A percentile compares a stretch with the other conserved stretches of the same genome.
Conservation (phyloP, 1,284 basidiomycete genomes). For the Veloporphyrellus conicus region DNA sequence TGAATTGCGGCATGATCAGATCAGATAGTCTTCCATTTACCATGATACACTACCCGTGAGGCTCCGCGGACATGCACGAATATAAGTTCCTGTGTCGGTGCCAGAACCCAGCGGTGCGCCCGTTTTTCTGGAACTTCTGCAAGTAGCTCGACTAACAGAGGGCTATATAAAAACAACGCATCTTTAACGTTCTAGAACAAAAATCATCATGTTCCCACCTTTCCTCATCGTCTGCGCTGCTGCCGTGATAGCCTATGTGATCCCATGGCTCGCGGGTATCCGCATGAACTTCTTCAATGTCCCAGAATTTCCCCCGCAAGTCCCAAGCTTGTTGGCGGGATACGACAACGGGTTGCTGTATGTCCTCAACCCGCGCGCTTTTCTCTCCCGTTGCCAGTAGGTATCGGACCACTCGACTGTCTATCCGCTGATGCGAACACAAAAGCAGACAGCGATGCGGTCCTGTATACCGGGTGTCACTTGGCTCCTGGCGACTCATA, state of each 20-base stretch:
- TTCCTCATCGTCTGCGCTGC: background rate
- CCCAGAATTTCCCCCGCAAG: background rate
- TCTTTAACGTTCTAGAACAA: background rate
- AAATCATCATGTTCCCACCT: constrained; percentile 3
- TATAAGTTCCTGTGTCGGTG: too few relatives aligned
- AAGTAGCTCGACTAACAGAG: too few relatives aligned
- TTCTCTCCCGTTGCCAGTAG: constrained; percentile 23
- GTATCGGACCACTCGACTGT: background rate
- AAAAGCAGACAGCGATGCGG: constrained; percentile 15
- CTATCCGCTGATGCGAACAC: background rate
- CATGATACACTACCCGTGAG: too few relatives aligned
- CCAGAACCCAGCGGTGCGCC: too few relatives aligned
- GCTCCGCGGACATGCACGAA: too few relatives aligned
- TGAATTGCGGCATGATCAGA: too few relatives aligned
- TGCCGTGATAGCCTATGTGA: background rate
- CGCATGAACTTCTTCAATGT: background rate
- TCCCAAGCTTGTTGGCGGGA: constrained; percentile 13
- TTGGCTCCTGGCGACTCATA: constrained; percentile 16
- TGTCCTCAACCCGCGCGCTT: constrained; percentile 14
- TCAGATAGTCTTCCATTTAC: too few relatives aligned
- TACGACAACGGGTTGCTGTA: constrained; percentile 20
- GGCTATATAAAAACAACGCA: constrained; percentile 3
- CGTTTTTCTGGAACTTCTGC: too few relatives aligned
- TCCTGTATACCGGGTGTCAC: constrained; percentile 13
- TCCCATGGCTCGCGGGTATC: background rate